Percentiles rank a stretch among this genome's conserved stretches.
Evolutionary conservation across 2,329 filamentous ascomycete genomes (phyloP).

Genomic region (Ophiostoma sp.): DNA sequence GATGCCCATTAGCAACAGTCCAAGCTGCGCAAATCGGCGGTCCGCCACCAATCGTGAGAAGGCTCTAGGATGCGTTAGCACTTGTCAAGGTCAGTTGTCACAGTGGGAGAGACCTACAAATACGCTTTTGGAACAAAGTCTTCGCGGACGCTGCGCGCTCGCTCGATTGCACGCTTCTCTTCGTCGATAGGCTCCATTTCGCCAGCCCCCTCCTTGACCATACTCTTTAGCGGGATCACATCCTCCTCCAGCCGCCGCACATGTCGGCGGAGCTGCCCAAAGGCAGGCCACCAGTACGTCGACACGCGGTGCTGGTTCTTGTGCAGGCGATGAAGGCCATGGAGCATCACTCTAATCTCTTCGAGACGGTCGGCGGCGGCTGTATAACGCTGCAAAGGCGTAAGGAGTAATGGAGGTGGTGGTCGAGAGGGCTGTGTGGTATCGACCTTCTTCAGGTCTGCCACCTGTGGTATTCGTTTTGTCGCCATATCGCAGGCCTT

Average conservation of each 20-base stretch:
- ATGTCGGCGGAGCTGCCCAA: slow-evolving; percentile 70
- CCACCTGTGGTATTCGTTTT: neutral
- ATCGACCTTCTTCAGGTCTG: neutral
- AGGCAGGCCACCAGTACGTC: slow-evolving; percentile 72
- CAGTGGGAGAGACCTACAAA: slow-evolving; percentile 47
- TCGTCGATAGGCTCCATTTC: neutral
- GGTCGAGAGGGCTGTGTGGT: neutral
- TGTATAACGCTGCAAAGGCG: neutral
- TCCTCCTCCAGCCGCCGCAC: slow-evolving; percentile 55
- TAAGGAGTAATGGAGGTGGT: neutral
- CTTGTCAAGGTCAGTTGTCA: neutral
- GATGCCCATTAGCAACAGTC: slow-evolving; percentile 65
- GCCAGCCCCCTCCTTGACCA: slow-evolving; percentile 16
- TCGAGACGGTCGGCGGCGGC: slow-evolving; percentile 38
- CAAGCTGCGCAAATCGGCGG: slow-evolving; percentile 70
- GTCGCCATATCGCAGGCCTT: neutral
- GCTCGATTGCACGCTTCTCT: slow-evolving; percentile 20
- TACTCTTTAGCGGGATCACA: slow-evolving; percentile 38
- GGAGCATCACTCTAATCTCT: slow-evolving; percentile 57
- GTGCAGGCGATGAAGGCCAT: slow-evolving; percentile 78
- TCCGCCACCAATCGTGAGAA: slow-evolving; percentile 73
- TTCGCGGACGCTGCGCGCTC: slow-evolving; percentile 44
- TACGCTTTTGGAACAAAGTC: slow-evolving; percentile 46
- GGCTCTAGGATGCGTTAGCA: slow-evolving; percentile 42
- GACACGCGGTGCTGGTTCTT: slow-evolving; percentile 83